Evolutionary conservation across 495 filamentous ascomycete species (phyloP).

Genomic region (Amniculicola lignicola): DNA sequence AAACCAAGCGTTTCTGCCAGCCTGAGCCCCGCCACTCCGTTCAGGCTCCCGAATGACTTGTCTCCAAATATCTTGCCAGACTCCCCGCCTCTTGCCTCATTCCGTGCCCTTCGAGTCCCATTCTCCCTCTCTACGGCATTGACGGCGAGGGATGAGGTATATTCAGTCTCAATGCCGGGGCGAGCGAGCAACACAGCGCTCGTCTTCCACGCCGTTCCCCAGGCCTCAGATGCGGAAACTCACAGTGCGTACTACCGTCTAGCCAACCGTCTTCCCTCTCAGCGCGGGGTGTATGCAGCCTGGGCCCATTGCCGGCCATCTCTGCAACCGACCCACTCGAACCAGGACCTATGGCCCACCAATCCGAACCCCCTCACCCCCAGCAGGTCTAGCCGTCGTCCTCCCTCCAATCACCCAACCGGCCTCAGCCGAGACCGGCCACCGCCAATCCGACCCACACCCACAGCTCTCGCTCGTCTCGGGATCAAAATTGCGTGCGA

Average conservation of each 20-base stretch:
- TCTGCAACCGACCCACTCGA: not conserved
- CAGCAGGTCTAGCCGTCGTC: not conserved
- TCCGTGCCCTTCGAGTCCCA: too few relatives aligned
- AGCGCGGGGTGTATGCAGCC: not conserved
- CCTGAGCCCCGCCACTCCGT: not conserved
- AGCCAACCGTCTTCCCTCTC: not conserved
- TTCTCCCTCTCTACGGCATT: too few relatives aligned
- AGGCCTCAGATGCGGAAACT: too few relatives aligned
- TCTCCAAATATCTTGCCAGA: too few relatives aligned
- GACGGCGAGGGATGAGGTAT: too few relatives aligned
- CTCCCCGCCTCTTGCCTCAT: too few relatives aligned
- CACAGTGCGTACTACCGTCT: too few relatives aligned
- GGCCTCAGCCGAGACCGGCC: not conserved
- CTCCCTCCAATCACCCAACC: not conserved
- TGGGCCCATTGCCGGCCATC: not conserved
- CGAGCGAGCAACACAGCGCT: too few relatives aligned
- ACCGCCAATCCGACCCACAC: constrained; percentile 16
- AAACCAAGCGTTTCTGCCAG: not conserved
- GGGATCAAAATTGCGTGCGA: constrained; percentile 30
- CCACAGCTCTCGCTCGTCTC: constrained; percentile 18
- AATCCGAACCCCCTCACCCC: not conserved
- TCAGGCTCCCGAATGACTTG: not conserved
- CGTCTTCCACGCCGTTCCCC: too few relatives aligned
- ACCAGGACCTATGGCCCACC: not conserved
- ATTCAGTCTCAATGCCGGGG: too few relatives aligned